These are phyloP conservation scores for Arthrobotrys sphaeroides DNA, from an alignment of 2,329 filamentous ascomycete genomes.

Conservation along the genomic window DNA sequence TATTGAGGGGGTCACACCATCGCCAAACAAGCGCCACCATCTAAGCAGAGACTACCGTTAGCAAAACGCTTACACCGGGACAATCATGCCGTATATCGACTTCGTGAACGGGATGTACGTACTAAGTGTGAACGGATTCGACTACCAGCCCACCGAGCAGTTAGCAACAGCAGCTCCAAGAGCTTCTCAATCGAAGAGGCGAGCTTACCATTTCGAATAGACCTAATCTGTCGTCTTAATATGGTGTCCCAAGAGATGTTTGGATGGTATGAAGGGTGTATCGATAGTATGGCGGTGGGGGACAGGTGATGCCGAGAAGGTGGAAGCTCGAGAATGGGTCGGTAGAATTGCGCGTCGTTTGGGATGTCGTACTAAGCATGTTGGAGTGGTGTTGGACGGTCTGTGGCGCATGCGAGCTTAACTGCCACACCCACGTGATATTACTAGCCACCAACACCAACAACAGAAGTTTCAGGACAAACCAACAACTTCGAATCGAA, in stretches of 20 bases:
- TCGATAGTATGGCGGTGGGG: neutral
- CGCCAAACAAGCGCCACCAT: conserved; percentile 52
- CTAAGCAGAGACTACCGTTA: conserved; percentile 31
- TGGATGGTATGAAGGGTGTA: neutral
- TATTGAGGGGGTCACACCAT: conserved; percentile 36
- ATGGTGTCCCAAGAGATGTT: neutral
- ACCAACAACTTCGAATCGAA: too few relatives aligned
- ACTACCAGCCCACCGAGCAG: conserved; percentile 15
- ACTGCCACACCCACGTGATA: neutral
- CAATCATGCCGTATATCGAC: neutral
- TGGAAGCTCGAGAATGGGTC: conserved; percentile 38
- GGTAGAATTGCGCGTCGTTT: conserved; percentile 53
- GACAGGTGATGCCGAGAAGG: conserved; percentile 30
- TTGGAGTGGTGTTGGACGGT: conserved; percentile 27
- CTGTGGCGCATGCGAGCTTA: conserved; percentile 36
- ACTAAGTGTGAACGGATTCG: conserved; percentile 54
- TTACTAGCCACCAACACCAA: conserved; percentile 41
- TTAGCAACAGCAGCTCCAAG: conserved; percentile 35
- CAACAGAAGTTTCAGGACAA: conserved; percentile 13
- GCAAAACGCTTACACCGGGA: neutral
- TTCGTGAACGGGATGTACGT: neutral
- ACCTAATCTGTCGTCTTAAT: neutral
- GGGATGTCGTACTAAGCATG: conserved; percentile 29
- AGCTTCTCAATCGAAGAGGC: neutral
- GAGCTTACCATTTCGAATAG: conserved; percentile 29